These are phyloP conservation scores for Priceomyces medius DNA, from an alignment of 805 yeast genomes.

Conservation along the genomic window DNA sequence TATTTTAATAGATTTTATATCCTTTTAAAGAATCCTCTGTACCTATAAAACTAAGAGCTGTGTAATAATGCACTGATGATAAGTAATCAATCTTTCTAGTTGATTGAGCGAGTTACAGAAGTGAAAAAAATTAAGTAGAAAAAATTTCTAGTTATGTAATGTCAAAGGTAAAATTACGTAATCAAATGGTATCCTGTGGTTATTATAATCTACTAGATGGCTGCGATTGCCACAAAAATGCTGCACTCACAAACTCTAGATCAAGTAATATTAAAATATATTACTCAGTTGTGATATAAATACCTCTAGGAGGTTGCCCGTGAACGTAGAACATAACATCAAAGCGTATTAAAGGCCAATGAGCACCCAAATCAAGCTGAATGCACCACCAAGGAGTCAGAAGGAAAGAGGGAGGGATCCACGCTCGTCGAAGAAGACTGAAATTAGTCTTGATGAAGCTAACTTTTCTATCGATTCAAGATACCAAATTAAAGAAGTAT, in stretches of 20 bases:
- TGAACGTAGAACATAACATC: neutral
- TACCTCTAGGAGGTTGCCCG: neutral
- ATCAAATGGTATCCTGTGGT: neutral
- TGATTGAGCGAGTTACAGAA: neutral
- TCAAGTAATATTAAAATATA: neutral
- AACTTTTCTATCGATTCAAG: constrained; percentile 63
- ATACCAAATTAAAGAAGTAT: constrained; percentile 54
- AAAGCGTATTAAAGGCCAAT: too few species aligned
- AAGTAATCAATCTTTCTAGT: neutral
- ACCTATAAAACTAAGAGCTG: neutral
- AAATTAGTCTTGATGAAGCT: constrained; percentile 37
- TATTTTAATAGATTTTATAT: neutral
- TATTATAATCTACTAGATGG: neutral
- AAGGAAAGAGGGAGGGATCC: neutral
- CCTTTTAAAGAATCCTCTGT: neutral
- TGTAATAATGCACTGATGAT: neutral
- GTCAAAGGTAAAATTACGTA: neutral
- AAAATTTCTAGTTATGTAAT: neutral
- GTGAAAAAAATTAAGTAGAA: neutral
- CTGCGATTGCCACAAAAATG: constrained; percentile 1
- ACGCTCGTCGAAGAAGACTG: neutral
- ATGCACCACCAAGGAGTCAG: neutral
- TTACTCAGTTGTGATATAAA: neutral
- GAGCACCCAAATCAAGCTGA: constrained; percentile 5
- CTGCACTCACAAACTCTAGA: constrained; percentile 1